Evolutionary conservation across 2,329 filamentous ascomycete genomes (phyloP).

Genomic region (Colletotrichum sp.): DNA sequence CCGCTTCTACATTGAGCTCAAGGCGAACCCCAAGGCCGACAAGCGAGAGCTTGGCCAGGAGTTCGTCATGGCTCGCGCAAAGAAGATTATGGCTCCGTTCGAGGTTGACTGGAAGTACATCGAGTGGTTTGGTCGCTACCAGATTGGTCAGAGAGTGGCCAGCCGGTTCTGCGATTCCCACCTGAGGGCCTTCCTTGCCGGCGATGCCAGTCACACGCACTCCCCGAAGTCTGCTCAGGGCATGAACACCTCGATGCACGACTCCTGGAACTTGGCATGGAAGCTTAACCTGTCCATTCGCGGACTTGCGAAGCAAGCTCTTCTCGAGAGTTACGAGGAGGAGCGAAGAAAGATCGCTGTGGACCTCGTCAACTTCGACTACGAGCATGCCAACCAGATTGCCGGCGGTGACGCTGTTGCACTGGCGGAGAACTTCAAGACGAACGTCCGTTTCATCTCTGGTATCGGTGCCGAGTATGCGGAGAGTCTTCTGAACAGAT

Average conservation of each 20-base stretch:
- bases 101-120: slow-evolving; percentile 62
- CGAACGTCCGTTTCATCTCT: slow-evolving; percentile 76
- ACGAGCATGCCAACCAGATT: slow-evolving; percentile 62
- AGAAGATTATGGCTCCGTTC: slow-evolving; percentile 65
- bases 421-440: slow-evolving; percentile 71
- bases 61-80: slow-evolving; percentile 73
- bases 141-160: slow-evolving; percentile 74
- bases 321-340: slow-evolving; percentile 66
- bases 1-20: slow-evolving; percentile 65
- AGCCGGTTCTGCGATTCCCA: slow-evolving; percentile 70
- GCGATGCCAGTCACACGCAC: slow-evolving; percentile 75
- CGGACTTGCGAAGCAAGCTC: slow-evolving; percentile 56
- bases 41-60: slow-evolving; percentile 57
- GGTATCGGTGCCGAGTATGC: slow-evolving; percentile 70
- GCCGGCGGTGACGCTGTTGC: slow-evolving; percentile 67
- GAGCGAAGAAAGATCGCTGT: slow-evolving; percentile 68
- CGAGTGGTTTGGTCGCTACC: slow-evolving; percentile 76
- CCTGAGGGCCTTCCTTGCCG: slow-evolving; percentile 69
- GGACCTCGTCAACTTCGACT: slow-evolving; percentile 65
- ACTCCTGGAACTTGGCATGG: slow-evolving; percentile 66
- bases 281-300: slow-evolving; percentile 58
- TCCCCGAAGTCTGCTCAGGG: slow-evolving; percentile 75
- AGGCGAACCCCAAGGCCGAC: slow-evolving; percentile 47
- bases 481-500: slow-evolving; percentile 55
- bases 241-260: slow-evolving; percentile 67